Conservation (phyloP, 441 rosid genomes). For the Pelargonium australe region DNA sequence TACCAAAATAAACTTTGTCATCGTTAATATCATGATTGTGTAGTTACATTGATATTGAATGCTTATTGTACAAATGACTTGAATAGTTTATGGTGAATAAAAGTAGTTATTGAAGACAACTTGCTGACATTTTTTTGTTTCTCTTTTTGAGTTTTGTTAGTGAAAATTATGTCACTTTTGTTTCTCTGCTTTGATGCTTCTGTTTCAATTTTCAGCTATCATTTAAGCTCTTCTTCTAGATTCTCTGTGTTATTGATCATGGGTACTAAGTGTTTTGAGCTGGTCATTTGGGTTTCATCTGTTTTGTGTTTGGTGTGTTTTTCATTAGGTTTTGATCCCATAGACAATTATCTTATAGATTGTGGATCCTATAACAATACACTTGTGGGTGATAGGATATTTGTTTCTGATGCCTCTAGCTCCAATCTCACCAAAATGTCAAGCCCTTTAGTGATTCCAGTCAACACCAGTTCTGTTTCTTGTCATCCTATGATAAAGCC, state of each 20-base stretch:
- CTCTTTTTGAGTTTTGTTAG: background rate
- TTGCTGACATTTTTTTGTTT: background rate
- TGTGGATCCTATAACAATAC: conserved; percentile 57
- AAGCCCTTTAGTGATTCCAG: conserved; percentile 23
- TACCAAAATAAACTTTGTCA: too few relatives aligned
- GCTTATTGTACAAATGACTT: too few relatives aligned
- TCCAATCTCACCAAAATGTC: conserved; percentile 24
- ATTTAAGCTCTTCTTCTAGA: background rate
- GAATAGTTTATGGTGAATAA: too few relatives aligned
- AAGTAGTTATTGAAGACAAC: too few relatives aligned
- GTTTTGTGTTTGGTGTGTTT: conserved; percentile 25
- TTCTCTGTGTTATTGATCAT: conserved; percentile 18
- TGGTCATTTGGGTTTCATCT: conserved; percentile 31
- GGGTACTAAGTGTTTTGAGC: conserved; percentile 18
- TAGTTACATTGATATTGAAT: too few relatives aligned
- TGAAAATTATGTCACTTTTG: conserved; percentile 1
- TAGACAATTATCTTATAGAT: conserved; percentile 48
- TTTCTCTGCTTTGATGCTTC: conserved; percentile 3
- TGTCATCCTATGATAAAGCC: conserved; percentile 30
- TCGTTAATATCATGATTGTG: too few relatives aligned
- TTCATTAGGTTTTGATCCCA: conserved; percentile 42
- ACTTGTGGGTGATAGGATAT: conserved; percentile 38
- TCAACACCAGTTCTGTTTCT: conserved; percentile 26
- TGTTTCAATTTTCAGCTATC: background rate
- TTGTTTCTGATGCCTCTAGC: conserved; percentile 40